phyloP scores from a whole-genome alignment of 108 stramenopile genomes.

The Fragilariopsis cylindrus region DNA sequence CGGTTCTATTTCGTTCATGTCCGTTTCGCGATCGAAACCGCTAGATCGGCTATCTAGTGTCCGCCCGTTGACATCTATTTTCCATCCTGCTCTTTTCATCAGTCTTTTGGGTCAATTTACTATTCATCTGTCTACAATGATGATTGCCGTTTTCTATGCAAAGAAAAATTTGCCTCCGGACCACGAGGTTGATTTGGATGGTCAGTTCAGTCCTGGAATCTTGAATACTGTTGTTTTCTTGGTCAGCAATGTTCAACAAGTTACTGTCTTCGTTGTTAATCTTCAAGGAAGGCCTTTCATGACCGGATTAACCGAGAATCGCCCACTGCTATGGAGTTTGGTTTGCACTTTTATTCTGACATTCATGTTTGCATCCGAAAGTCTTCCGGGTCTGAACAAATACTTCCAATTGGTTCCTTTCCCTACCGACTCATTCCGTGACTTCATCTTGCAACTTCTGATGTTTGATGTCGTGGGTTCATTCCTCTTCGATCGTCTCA shows the following conservation, averaged over 20 bases:
- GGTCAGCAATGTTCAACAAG: slow-evolving; percentile 94
- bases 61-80: slow-evolving; percentile 92
- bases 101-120: slow-evolving; percentile 93
- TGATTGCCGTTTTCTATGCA: slow-evolving; percentile 73
- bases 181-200: slow-evolving; percentile 87
- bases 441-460: slow-evolving; percentile 84
- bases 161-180: slow-evolving; percentile 83
- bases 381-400: slow-evolving; percentile 91
- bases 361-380: slow-evolving; percentile 90
- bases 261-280: slow-evolving; percentile 97
- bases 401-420: slow-evolving; percentile 97
- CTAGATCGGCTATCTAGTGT: slow-evolving; percentile 90
- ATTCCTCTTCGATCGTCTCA: slow-evolving; percentile 89
- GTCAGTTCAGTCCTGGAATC: slow-evolving; percentile 91
- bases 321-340: slow-evolving; percentile 91
- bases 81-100: slow-evolving; percentile 93
- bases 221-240: slow-evolving; percentile 94
- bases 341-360: slow-evolving; percentile 86
- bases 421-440: slow-evolving; percentile 90
- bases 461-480: slow-evolving; percentile 75
- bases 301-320: slow-evolving; percentile 96
- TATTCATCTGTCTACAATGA: slow-evolving; percentile 90
- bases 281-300: slow-evolving; percentile 98
- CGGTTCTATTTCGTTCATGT: slow-evolving; percentile 90
- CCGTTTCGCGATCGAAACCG: slow-evolving; percentile 93